Evolutionary conservation across 169 alveolate genomes (phyloP), one percentile per base, ranked within the genome.

Genomic region (Plasmodium gallinaceum): DNA sequence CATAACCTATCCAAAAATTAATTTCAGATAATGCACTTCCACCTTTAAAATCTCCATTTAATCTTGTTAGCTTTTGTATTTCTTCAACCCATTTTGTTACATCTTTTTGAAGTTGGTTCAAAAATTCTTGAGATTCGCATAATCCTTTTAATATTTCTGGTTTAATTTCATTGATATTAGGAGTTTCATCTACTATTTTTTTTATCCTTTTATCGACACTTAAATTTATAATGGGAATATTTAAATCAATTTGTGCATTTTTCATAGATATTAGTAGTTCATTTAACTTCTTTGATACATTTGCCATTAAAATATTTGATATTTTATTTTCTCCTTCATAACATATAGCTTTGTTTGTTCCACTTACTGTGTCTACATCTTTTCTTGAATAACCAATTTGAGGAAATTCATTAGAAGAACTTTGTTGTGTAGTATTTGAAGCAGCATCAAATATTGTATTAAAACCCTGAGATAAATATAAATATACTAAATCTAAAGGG

Each of bases 211-310:
- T 97, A 76, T 97, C 99, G 14, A 96, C 89, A 46, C 91, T 88
- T 61, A 98, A 93, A 72, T 92, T 89, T 66, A 97, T 96, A 61
- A 94, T 95, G 45, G 99, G 99, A 70, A 97, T 97, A 87, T 97
- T 97, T 7, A 97, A 96, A 91, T 96, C 97, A 80, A 97, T 95
- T 37, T 96, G 97, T 76, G 98, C 97, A 93, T 97, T 97, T 73
- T 96, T 96, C 75, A 98, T 92, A 46, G 98, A 97, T 26, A 97
- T 94, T 71, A 96, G 95, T 12, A 97, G 92, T 88, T 98, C 98
- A 39, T 93, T 90, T 48, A 93, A 87, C 66, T 95, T 91, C 58
- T 96, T 93, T 45, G 83, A 88, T 22, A 93, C 94, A 45, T 90
- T 86, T 3, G 68, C 62, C 92, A 86, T 86, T 45, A 86, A 26